Conservation (phyloP, 805 yeast genomes). For the Ogataea minuta region DNA sequence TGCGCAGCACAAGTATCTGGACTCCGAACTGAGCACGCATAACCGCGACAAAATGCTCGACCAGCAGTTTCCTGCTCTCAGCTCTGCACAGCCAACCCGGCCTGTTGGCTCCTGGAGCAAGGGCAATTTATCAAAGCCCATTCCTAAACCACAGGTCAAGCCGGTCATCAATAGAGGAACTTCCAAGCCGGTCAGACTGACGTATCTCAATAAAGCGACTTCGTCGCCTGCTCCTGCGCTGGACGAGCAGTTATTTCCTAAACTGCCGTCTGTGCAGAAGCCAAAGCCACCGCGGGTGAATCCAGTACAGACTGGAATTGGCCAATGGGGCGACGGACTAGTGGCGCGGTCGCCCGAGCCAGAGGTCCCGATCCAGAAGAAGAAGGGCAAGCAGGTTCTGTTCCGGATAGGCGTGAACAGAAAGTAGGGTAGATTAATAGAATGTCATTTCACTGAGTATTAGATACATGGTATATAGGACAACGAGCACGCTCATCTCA, state of each 20-base stretch:
- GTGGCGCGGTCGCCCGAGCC: conserved; percentile 6
- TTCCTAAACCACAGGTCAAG: conserved; percentile 1
- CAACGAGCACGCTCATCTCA: too few relatives aligned
- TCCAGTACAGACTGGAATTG: conserved; percentile 36
- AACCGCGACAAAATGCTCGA: conserved; percentile 25
- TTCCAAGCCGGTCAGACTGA: conserved; percentile 14
- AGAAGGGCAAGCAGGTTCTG: conserved; percentile 53
- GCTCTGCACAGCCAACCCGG: conserved; percentile 4
- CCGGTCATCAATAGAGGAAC: conserved; percentile 1
- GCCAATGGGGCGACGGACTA: conserved; percentile 33
- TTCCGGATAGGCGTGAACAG: conserved; percentile 46
- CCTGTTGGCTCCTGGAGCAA: conserved; percentile 10
- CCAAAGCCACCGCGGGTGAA: conserved; percentile 58
- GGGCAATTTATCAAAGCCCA: background rate
- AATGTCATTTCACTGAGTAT: too few relatives aligned
- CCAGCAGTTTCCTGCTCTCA: conserved; percentile 50
- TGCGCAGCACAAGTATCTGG: conserved; percentile 39
- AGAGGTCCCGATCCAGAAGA: conserved; percentile 33
- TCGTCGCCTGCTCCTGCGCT: conserved; percentile 7
- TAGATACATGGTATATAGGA: too few relatives aligned
- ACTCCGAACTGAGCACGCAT: conserved; percentile 30
- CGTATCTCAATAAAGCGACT: conserved; percentile 11
- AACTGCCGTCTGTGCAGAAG: conserved; percentile 39
- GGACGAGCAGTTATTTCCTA: conserved; percentile 31
- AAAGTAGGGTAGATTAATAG: conserved; percentile 3